Conservation (phyloP, 331 rosid species). For the Malus hybrid region DNA sequence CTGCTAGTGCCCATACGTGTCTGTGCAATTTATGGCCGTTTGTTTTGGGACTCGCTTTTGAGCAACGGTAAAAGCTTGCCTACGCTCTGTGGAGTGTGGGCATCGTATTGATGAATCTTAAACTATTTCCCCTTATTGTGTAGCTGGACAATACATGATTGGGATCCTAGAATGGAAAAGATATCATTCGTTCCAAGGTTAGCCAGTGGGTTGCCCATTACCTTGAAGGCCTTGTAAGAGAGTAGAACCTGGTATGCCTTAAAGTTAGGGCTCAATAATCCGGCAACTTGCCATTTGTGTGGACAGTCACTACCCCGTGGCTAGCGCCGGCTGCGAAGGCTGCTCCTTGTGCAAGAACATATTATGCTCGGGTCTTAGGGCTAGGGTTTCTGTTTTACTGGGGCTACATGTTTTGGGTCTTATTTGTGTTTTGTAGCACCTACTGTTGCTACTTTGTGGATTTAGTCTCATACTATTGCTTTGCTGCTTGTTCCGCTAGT, state of each 20-base stretch:
- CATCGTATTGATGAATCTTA: not conserved
- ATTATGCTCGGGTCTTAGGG: too few species aligned
- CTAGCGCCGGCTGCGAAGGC: not conserved
- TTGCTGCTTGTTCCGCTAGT: not conserved
- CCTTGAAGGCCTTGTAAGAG: constrained; percentile 44
- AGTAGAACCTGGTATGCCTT: not conserved
- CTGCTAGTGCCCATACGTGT: too few species aligned
- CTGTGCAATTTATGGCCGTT: not conserved
- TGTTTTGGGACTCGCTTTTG: not conserved
- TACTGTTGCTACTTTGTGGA: not conserved
- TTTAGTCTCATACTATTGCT: not conserved
- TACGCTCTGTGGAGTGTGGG: not conserved
- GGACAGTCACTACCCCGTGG: not conserved
- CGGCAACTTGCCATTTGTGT: not conserved
- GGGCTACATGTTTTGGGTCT: too few species aligned
- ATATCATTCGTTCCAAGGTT: constrained; percentile 62
- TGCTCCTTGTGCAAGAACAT: not conserved
- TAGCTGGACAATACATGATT: constrained; percentile 68
- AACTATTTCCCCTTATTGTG: not conserved
- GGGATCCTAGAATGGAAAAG: constrained; percentile 55
- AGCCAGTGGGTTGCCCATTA: constrained; percentile 54
- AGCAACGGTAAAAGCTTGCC: not conserved
- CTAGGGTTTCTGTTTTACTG: too few species aligned
- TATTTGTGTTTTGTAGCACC: not conserved
- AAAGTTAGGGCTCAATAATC: not conserved